Evolutionary conservation across 2,329 filamentous ascomycete genomes (phyloP).

Genomic region (Alternaria burnsii): DNA sequence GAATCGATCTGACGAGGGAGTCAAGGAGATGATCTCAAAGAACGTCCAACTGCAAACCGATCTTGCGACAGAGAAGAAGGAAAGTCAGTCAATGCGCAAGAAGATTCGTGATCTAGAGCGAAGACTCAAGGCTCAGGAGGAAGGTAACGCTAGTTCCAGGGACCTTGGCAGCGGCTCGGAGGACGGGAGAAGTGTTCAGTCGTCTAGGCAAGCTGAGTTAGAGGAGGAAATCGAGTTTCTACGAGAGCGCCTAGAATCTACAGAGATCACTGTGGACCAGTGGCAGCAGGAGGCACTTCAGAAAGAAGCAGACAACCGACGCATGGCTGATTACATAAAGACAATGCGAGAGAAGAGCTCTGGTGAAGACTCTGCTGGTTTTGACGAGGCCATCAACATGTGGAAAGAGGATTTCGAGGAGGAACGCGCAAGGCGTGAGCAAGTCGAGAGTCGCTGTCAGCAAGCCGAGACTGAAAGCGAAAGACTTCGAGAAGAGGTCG

Average conservation of each 20-base stretch:
- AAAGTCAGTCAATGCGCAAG: slow-evolving; percentile 83
- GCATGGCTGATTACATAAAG: slow-evolving; percentile 82
- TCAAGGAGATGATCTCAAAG: slow-evolving; percentile 97
- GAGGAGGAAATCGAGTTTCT: slow-evolving; percentile 89
- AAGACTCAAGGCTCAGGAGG: slow-evolving; percentile 68
- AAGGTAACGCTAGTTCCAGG: slow-evolving; percentile 58
- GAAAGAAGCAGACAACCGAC: slow-evolving; percentile 85
- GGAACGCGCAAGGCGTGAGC: slow-evolving; percentile 86
- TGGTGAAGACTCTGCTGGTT: slow-evolving; percentile 49
- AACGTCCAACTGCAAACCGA: slow-evolving; percentile 95
- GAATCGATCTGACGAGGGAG: slow-evolving; percentile 91
- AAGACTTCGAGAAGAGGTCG: slow-evolving; percentile 82
- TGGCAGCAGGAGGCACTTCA: slow-evolving; percentile 79
- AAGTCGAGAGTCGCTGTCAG: slow-evolving; percentile 85
- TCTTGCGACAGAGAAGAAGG: slow-evolving; percentile 86
- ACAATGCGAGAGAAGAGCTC: slow-evolving; percentile 61
- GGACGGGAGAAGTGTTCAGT: slow-evolving; percentile 62
- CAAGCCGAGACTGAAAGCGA: slow-evolving; percentile 90
- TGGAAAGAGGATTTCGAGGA: slow-evolving; percentile 96
- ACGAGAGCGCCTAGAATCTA: slow-evolving; percentile 84
- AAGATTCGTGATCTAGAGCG: slow-evolving; percentile 88
- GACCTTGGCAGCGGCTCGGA: slow-evolving; percentile 56
- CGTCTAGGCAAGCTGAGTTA: slow-evolving; percentile 69
- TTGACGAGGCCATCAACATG: slow-evolving; percentile 69
- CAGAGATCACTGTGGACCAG: slow-evolving; percentile 82